Evolutionary conservation across 371 early-diverging fungal species (phyloP), one percentile per base, ranked within the genome.

Genomic region (Syncephalastrum sp.): DNA sequence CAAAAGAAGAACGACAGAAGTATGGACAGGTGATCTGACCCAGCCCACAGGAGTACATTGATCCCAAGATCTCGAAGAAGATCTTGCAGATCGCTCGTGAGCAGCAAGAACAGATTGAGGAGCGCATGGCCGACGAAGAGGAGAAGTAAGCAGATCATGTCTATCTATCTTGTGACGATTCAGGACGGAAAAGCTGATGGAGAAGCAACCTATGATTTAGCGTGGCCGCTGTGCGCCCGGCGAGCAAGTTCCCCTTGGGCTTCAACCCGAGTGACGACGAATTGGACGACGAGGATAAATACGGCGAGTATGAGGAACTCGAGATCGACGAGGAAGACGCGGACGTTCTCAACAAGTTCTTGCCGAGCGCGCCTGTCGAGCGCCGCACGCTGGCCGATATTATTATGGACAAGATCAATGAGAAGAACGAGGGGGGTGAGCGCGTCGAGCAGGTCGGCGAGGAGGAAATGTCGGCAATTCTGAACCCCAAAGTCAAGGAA

Each of bases 331-430:
- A 87, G 60, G 82, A 75, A 12, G 93, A 92, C 71, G 85, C 85
- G 10, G 85, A 81, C 54, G 69, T 92, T 16, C 77, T 97, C 63
- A 88, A 91, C 46, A 91, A 92, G 74, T 96, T 96, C 67, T 83
- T 96, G 79, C 91, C 89, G 13, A 75, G 80, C 38, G 92, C 92
- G 27, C 94, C 94, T 15, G 79, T 70, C 53, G 84, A 91, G 64
- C 88, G 91, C 57, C 82, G 87, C 64, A 94, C 89, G 23, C 82
- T 98, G 52, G 94, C 98, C 4, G 97, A 98, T 69, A 68, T 96
- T 44, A 95, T 98, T 70, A 91, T 94, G 92, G 88, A 87, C 57
- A 96, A 96, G 77, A 94, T 96, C 60, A 81, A 90, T 56, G 86
- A 84, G 55, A 86, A 85, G 67, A 85, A 89, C 63, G 82, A 77